Evolutionary conservation across 345 rosid species (phyloP), one percentile per base, ranked within the genome.

Genomic region (Populus pruinosa): DNA sequence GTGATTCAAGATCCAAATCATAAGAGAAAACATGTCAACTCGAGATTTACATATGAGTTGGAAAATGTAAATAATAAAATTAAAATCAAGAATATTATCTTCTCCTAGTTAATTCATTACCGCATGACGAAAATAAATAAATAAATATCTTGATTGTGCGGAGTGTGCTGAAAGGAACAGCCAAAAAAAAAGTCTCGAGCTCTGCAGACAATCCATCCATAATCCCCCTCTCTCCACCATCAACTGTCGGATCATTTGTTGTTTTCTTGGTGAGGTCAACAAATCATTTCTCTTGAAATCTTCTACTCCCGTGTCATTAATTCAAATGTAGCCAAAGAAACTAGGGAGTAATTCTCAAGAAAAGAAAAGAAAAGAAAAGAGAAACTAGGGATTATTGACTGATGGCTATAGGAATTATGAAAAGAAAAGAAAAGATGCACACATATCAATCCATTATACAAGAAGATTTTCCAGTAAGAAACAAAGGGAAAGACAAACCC

Each of bases 201-300:
- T 74, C 77, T 74, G 80, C 76, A 67, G 85, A 84, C 82, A 82
- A 81, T 80, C 65, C 73, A 78, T 79, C 83, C 84, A 61, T 81
- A 68, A 80, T 72, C 81, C 71, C 79, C 76, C 67, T 77, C 66
- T 18, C 71, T 71, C 88, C 93, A 85, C 88, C 87, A 86, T 39
- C 12, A 76, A 41, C 38, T 88, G 91, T 87, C 90, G 89, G 87
- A 62, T 78, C 86, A 77, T 80, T 31, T 38, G 77, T 76, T 78
- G 53, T 64, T 80, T 76, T 79, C 82, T 65, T 71, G 4, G 71
- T 67, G 71, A 81, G 23, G 70, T 76, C 83, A 80, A 76, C 84
- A 47, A 29, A 69, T 56, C 77, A 36, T 50, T 41, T 41, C 73
- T 47, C 64, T 27, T 80, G 25, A 33, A 39, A 29, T 35, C 71